A percentile compares a stretch with the other conserved stretches of the same genome.
Evolutionary conservation across 1,284 basidiomycete genomes (phyloP).

Genomic region (Marasmius fiardii): DNA sequence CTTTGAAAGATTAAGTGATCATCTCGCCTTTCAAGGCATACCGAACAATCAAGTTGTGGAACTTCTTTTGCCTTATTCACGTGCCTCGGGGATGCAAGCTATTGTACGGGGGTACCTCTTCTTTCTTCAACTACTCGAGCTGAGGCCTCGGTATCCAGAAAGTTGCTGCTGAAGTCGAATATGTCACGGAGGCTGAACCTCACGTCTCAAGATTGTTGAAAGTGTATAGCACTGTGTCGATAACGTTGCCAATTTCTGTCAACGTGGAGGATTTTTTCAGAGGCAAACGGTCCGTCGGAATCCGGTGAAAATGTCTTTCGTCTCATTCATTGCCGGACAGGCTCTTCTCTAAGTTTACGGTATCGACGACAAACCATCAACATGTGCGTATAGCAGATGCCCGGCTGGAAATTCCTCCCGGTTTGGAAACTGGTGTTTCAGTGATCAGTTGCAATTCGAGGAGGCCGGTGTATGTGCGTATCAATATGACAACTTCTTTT

Average conservation of each 20-base stretch:
- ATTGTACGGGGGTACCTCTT: constrained; percentile 44
- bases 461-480: constrained; percentile 38
- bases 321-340: constrained; percentile 31
- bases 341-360: constrained; percentile 76
- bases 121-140: neutral
- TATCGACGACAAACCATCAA: constrained; percentile 70
- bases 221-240: constrained; percentile 51
- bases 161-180: constrained; percentile 59
- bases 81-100: constrained; percentile 49
- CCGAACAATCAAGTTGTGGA: constrained; percentile 39
- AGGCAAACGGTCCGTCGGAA: constrained; percentile 49
- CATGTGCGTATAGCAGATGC: constrained; percentile 65
- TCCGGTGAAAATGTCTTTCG: neutral
- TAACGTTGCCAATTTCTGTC: constrained; percentile 73
- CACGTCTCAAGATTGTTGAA: constrained; percentile 47
- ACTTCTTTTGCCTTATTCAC: constrained; percentile 61
- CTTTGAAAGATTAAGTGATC: constrained; percentile 35
- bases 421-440: constrained; percentile 43
- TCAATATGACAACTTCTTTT: neutral
- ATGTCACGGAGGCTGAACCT: constrained; percentile 54
- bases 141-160: constrained; percentile 39
- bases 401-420: constrained; percentile 42
- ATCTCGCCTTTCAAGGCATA: constrained; percentile 46
- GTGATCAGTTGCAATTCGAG: constrained; percentile 45
- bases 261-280: constrained; percentile 89